Evolutionary conservation across 352 stramenopile species (phyloP), one percentile per base, ranked within the genome.

Genomic region (Pythium coloratum): DNA sequence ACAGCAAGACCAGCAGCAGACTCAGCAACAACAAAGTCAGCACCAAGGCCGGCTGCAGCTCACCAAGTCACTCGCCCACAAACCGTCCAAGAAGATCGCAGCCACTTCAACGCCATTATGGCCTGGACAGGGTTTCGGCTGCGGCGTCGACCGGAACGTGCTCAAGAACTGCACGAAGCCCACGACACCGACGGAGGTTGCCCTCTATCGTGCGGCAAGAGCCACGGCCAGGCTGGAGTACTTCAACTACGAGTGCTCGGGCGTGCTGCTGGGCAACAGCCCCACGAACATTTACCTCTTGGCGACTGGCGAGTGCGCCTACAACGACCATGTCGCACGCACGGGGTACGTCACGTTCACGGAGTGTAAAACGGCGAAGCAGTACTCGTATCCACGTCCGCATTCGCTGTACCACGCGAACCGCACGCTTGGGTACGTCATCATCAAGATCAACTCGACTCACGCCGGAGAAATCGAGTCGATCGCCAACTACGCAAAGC

Each of bases 361-460:
- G 3, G 46, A 53, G 20, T 53, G 46, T 32, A 2, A 14, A 5
- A 24, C 4, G 2, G 46, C 46, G 3, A 55, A 6, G 24, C 8
- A 18, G 20, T 20, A 55, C 49, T 20, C 26, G 49, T 38, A 55
- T 13, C 3, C 3, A 0, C 5, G 20, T 5, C 5, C 3, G 10
- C 28, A 38, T 28, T 13, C 24, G 12, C 49, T 34, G 26, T 20
- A 55, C 49, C 49, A 55, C 28, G 26, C 20, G 49, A 38, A 55
- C 49, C 49, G 28, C 49, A 32, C 13, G 49, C 49, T 55, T 6
- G 49, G 28, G 9, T 55, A 55, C 26, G 49, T 18, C 10, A 24
- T 55, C 49, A 34, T 55, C 26, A 55, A 55, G 49, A 38, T 55
- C 20, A 55, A 55, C 49, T 30, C 44, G 20, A 36, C 26, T 12